Evolutionary conservation across 352 stramenopile species (phyloP), one percentile per base, ranked within the genome.

Genomic region (Aphanomyces stellatus): DNA sequence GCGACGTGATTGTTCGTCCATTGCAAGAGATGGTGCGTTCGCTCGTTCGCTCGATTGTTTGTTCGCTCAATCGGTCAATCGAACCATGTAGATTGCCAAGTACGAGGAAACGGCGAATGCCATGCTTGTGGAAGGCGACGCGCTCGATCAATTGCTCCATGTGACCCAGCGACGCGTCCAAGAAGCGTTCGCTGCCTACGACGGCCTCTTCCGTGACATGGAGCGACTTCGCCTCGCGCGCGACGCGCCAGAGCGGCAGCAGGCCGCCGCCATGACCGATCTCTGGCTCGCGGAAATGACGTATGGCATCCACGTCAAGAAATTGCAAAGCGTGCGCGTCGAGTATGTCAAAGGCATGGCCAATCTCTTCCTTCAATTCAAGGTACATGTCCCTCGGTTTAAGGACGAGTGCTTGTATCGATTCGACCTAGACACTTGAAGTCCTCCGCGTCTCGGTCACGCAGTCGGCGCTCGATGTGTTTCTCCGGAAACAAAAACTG

Each of bases 271-370:
- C 0, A 76, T 76, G 62, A 56, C 70, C 17, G 82, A 93, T 57
- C 61, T 88, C 19, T 93, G 85, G 85, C 74, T 91, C 15, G 79
- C 80, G 0, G 82, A 91, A 69, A 80, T 86, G 56, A 78, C 76
- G 59, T 93, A 93, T 66, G 81, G 73, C 31, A 79, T 91, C 43
- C 78, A 80, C 66, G 82, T 93, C 15, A 80, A 87, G n/a, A 81
- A 80, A 62, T 73, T 90, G 8, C 71, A 82, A 56, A 69, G 79
- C 33, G 75, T 62, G 51, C 82, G 85, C 28, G 76, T 90, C 59
- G 79, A 85, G 64, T 93, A 93, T 57, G 85, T 93, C 31, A 93
- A 84, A 46, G 77, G 80, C n/a, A 93, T 93, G 85, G 79, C 85
- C 13, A 70, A 67, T 10, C 76, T 91, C 6, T 93, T 93, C 35